Evolutionary conservation across 352 stramenopile genomes (phyloP), one percentile per base, ranked within the genome.

Genomic region (Thalassiosira mediterranea): DNA sequence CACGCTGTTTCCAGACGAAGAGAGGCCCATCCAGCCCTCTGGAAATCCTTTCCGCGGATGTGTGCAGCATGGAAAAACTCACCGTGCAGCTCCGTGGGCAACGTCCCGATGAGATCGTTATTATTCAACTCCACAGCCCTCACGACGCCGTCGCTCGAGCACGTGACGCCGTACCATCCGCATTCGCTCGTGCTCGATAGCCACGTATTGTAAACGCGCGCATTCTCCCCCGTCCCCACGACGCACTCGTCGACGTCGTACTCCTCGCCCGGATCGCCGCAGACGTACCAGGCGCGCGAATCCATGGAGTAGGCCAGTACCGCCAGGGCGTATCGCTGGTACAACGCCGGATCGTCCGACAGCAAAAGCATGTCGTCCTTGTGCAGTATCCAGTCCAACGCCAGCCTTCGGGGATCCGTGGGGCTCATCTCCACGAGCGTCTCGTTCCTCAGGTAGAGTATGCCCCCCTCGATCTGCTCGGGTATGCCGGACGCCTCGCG

Each of bases 371-470:
- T 37, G 17, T 65, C 46, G 42, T 81, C 72, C 3, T 52, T 42
- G 32, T 72, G 34, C 13, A 76, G 49, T 57, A 81, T 76, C 72
- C 72, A 81, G 62, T 81, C 42, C 47, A 81, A 31, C 2, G 72
- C 72, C 4, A 72, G 23, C 11, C 40, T 10, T 21, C 65, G 28
- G 23, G 72, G 72, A 57, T 79, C 61, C 11, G 26, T 61, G n/a
- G 32, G 21, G 34, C 17, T 5, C 54, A 69, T 67, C 8, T 32
- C 13, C 32, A 65, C 38, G 42, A 60, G 71, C 11, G 32, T 72
- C 48, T 32, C 59, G 58, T 60, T n/a, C n/a, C n/a, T 49, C 15
- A 62, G 23, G 11, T n/a, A 49, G 23, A 46, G 13, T 49, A 34
- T 23, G 23, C 31, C 19, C 5, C 1, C 29, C 19, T 57, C 26